Percentiles rank a stretch among this genome's conserved stretches.
phyloP scores from a whole-genome alignment of 2,329 filamentous ascomycete species.

The Aspergillus fumigatus region DNA sequence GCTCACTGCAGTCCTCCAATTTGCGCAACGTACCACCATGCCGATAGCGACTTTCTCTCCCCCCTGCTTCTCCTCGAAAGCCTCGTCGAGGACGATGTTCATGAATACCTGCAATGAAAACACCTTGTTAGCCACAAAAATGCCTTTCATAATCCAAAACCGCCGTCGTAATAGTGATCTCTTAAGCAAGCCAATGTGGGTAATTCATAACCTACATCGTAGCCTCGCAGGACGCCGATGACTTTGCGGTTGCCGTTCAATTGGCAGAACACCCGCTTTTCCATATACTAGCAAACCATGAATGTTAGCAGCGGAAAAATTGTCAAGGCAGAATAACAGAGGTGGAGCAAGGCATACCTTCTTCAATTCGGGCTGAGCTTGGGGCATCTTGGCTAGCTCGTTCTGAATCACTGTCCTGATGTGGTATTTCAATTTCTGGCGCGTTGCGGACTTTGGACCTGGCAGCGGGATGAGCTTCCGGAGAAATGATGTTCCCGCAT shows the following conservation, averaged over 20 bases:
- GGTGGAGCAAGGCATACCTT: constrained; percentile 59
- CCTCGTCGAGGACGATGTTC: constrained; percentile 96
- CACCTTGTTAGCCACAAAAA: background rate
- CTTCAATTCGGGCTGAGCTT: constrained; percentile 97
- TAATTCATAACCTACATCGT: constrained; percentile 66
- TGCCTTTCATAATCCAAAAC: constrained; percentile 2
- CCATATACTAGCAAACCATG: constrained; percentile 70
- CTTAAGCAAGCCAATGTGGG: background rate
- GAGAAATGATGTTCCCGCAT: constrained; percentile 33
- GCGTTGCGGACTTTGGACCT: constrained; percentile 26
- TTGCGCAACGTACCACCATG: constrained; percentile 67
- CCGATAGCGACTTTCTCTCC: constrained; percentile 87
- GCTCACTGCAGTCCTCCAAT: background rate
- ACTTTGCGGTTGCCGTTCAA: constrained; percentile 97
- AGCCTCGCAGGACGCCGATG: constrained; percentile 87
- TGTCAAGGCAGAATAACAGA: background rate
- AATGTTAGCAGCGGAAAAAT: constrained; percentile 13
- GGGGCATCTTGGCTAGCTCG: constrained; percentile 68
- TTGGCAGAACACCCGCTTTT: constrained; percentile 97
- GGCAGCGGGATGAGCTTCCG: constrained; percentile 26
- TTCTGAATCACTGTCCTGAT: constrained; percentile 17
- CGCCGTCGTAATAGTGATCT: background rate
- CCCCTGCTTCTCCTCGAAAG: constrained; percentile 87
- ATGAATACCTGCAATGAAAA: constrained; percentile 70
- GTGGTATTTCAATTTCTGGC: constrained; percentile 18